Conservation (phyloP, 495 filamentous ascomycete species). For the Hypoxylon intermedium region DNA sequence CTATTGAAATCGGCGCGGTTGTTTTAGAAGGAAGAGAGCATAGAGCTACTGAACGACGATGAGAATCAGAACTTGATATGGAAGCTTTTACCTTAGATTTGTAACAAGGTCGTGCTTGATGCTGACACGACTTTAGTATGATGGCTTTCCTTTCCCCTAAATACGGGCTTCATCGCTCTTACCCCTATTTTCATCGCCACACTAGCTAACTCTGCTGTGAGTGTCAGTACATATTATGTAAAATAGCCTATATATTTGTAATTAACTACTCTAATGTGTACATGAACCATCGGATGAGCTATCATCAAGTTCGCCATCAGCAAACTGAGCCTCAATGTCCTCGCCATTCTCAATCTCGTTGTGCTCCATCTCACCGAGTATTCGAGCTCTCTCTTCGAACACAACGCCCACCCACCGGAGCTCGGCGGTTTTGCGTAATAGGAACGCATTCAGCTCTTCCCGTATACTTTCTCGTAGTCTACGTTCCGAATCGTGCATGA, state of each 20-base stretch:
- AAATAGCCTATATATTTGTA: no score
- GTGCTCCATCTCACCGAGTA: conserved; percentile 42
- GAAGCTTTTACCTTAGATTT: neutral
- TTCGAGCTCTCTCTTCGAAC: conserved; percentile 38
- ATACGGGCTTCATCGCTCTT: neutral
- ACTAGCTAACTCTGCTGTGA: no score
- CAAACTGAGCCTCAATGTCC: conserved; percentile 40
- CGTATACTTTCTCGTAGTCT: conserved; percentile 20
- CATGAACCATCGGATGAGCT: neutral
- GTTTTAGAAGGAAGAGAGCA: no score
- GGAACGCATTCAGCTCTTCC: conserved; percentile 13
- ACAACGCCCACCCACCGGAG: conserved; percentile 42
- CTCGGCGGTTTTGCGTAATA: conserved; percentile 37
- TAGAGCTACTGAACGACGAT: no score
- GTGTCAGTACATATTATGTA: no score
- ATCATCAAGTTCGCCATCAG: conserved; percentile 30
- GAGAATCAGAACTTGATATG: neutral
- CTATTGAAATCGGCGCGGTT: no score
- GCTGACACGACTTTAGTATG: neutral
- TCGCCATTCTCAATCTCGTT: conserved; percentile 46
- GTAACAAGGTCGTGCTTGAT: neutral
- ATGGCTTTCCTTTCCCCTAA: neutral
- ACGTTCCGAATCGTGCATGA: conserved; percentile 36
- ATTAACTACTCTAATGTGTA: conserved; percentile 1
- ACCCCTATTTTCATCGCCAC: neutral